Evolutionary conservation across 2,329 filamentous ascomycete species (phyloP).

Genomic region (Alternaria sp.): DNA sequence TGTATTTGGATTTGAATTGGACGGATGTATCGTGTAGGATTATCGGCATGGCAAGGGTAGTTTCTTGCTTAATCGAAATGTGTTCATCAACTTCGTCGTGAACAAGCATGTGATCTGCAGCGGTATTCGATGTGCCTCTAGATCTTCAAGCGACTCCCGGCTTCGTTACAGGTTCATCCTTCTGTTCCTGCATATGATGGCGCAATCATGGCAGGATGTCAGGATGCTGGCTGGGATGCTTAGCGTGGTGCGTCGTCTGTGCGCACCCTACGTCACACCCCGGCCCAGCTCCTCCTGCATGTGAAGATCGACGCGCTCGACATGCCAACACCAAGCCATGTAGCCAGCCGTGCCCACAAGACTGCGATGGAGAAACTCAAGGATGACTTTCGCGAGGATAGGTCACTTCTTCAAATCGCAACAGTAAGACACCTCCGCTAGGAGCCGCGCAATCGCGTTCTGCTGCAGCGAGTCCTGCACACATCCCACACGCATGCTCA

Average conservation of each 20-base stretch:
- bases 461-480: not conserved
- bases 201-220: not conserved
- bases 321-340: slow-evolving; percentile 9
- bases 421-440: slow-evolving; percentile 24
- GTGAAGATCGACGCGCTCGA: slow-evolving; percentile 26
- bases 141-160: not conserved
- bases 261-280: slow-evolving; percentile 38
- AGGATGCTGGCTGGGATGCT: slow-evolving; percentile 12
- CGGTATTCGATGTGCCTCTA: not conserved
- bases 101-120: not conserved
- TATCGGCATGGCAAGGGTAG: slow-evolving; percentile 9
- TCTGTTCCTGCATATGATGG: not conserved
- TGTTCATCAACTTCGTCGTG: not conserved
- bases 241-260: slow-evolving; percentile 32
- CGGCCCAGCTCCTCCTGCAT: slow-evolving; percentile 17
- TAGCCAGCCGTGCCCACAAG: not conserved
- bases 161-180: slow-evolving; percentile 7
- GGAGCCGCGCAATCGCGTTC: not conserved
- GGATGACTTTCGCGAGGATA: slow-evolving; percentile 21
- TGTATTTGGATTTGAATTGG: not conserved
- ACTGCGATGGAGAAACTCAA: slow-evolving; percentile 31
- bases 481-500: slow-evolving; percentile 11
- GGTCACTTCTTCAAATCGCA: slow-evolving; percentile 20
- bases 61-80: slow-evolving; percentile 17
- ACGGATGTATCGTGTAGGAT: slow-evolving; percentile 25